Percentiles rank a stretch among this genome's conserved stretches.
Conservation (phyloP, 1,284 basidiomycete species). For the Rhodotorula sp. region DNA sequence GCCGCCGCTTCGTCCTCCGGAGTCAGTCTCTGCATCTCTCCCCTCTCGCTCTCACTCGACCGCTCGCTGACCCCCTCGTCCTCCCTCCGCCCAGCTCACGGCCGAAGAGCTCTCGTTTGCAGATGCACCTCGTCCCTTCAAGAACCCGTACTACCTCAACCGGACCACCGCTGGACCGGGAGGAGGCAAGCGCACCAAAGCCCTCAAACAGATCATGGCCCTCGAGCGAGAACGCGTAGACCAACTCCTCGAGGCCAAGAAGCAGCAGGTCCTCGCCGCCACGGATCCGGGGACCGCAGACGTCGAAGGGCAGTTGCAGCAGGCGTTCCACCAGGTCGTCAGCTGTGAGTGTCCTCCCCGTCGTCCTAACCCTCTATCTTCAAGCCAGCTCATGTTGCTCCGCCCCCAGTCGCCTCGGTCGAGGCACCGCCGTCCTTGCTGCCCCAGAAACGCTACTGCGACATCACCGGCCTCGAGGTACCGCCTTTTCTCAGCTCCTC, state of each 20-base stretch:
- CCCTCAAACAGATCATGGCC: conserved; percentile 44
- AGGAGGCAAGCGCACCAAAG: conserved; percentile 31
- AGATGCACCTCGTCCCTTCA: conserved; percentile 40
- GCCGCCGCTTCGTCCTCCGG: too few species aligned
- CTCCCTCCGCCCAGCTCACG: conserved; percentile 1
- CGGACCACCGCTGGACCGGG: conserved; percentile 4
- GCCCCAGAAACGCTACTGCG: conserved; percentile 51
- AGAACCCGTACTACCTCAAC: conserved; percentile 36
- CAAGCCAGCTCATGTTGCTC: too few species aligned
- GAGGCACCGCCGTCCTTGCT: not conserved
- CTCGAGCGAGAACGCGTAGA: conserved; percentile 42
- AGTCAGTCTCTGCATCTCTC: too few species aligned
- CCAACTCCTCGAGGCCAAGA: conserved; percentile 18
- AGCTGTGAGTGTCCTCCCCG: conserved; percentile 1
- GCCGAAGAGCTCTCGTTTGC: conserved; percentile 38
- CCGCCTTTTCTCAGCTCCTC: not conserved
- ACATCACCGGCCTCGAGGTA: conserved; percentile 54
- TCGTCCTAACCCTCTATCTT: too few species aligned
- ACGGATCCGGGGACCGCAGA: not conserved
- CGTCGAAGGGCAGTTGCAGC: not conserved
- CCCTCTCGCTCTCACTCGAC: too few species aligned
- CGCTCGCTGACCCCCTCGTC: too few species aligned
- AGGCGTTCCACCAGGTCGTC: conserved; percentile 2
- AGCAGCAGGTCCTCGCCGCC: conserved; percentile 2
- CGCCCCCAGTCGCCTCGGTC: not conserved